Conservation (phyloP, 2,329 filamentous ascomycete species). For the Ophiostoma himal-ulmi region DNA sequence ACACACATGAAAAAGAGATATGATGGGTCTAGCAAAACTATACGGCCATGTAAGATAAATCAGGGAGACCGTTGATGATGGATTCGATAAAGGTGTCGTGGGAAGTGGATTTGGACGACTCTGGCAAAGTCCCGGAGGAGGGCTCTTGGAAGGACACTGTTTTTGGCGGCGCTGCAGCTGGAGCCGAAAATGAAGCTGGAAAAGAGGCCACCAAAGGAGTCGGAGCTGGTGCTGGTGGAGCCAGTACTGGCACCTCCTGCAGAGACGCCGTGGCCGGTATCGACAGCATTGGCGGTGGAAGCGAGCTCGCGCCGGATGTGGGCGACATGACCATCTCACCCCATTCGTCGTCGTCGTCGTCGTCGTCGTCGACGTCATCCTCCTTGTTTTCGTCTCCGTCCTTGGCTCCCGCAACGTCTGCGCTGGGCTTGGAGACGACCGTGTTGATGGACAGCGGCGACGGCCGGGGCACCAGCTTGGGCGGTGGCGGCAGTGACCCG, state of each 20-base stretch:
- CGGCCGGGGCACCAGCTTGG: background rate
- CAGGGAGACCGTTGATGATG: constrained; percentile 28
- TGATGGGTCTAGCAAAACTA: constrained; percentile 21
- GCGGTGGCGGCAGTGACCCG: constrained; percentile 11
- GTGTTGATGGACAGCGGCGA: background rate
- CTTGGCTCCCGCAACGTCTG: background rate
- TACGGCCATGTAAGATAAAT: constrained; percentile 35
- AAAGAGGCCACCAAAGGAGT: background rate
- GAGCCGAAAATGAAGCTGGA: background rate
- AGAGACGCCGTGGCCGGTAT: background rate
- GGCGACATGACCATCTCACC: constrained; percentile 53
- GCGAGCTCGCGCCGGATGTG: background rate
- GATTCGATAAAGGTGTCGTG: background rate
- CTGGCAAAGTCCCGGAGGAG: background rate
- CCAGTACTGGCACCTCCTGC: background rate
- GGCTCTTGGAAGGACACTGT: background rate
- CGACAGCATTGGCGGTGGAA: background rate
- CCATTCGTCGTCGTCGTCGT: constrained; percentile 53
- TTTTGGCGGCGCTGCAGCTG: background rate
- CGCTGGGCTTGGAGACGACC: background rate
- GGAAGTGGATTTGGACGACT: background rate
- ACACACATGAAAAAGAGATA: background rate
- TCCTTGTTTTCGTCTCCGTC: background rate
- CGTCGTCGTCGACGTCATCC: constrained; percentile 21
- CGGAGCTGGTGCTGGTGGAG: background rate